phyloP scores from a whole-genome alignment of 306 rosid genomes.

The Styphnolobium japonicum region DNA sequence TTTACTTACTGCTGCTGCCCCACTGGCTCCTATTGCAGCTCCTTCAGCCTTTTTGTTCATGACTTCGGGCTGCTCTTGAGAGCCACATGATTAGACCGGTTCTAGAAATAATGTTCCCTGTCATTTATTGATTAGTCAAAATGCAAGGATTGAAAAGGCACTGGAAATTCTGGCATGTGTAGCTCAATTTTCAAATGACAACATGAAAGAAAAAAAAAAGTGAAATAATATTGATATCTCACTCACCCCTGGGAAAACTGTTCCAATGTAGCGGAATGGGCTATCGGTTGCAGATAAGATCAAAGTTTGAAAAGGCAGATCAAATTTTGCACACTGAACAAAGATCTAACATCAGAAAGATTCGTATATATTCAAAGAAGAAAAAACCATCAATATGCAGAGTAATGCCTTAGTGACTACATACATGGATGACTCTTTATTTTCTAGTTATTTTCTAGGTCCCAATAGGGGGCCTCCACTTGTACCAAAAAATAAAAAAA shows the following conservation, averaged over 20 bases:
- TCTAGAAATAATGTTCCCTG: neutral
- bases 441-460: too few species aligned
- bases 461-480: too few species aligned
- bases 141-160: neutral
- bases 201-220: neutral
- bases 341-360: neutral
- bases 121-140: neutral
- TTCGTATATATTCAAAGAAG: neutral
- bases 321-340: constrained; percentile 27
- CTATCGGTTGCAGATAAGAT: constrained; percentile 2
- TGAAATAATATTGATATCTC: neutral
- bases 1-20: neutral
- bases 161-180: neutral
- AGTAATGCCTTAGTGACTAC: too few species aligned
- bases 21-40: neutral
- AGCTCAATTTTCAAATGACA: neutral
- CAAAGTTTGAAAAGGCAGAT: neutral
- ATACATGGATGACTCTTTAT: too few species aligned
- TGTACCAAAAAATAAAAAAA: too few species aligned
- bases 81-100: too few species aligned
- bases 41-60: too few species aligned
- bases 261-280: constrained; percentile 5
- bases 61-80: neutral
- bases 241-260: constrained; percentile 23
- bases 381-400: neutral